Percentiles rank a stretch among this genome's conserved stretches.
Evolutionary conservation across 352 stramenopile species (phyloP).

Genomic region (Blastocystis sp.): DNA sequence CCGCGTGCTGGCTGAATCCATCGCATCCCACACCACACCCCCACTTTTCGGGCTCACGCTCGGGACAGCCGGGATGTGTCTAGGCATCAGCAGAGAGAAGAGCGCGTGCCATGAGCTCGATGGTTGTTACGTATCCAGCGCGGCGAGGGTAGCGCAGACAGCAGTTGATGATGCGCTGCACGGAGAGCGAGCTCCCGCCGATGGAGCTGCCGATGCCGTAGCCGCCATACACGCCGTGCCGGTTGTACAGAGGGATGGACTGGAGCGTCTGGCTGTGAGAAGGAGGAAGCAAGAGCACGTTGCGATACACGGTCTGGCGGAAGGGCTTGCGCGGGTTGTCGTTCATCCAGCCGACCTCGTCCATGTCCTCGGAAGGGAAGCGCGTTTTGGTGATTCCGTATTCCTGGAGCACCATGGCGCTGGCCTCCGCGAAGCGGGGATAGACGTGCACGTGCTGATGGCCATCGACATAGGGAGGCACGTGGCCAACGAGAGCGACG

Average conservation of each 20-base stretch:
- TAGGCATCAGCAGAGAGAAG: neutral
- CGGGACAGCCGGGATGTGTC: constrained; percentile 56
- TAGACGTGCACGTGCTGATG: constrained; percentile 69
- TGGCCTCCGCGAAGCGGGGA: constrained; percentile 33
- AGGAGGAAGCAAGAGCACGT: neutral
- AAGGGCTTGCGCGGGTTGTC: constrained; percentile 52
- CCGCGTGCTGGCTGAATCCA: constrained; percentile 35
- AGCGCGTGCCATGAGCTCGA: constrained; percentile 39
- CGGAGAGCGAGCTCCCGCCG: constrained; percentile 33
- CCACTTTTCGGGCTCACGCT: neutral
- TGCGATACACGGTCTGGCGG: constrained; percentile 18
- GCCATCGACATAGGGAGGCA: constrained; percentile 51
- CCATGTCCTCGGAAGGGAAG: constrained; percentile 67
- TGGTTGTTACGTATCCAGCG: neutral
- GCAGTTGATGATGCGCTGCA: constrained; percentile 63
- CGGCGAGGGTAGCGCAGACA: constrained; percentile 50
- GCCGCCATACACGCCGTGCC: constrained; percentile 25
- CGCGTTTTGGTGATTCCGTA: constrained; percentile 56
- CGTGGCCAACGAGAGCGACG: constrained; percentile 16
- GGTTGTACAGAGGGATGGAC: constrained; percentile 57
- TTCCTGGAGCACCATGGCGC: constrained; percentile 49
- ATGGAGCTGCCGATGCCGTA: constrained; percentile 59
- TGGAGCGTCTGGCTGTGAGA: constrained; percentile 9
- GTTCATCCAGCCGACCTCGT: constrained; percentile 69
- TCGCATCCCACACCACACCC: constrained; percentile 60